Evolutionary conservation across 768 basidiomycete species (phyloP).

Genomic region (Hydnomerulius pinastri): DNA sequence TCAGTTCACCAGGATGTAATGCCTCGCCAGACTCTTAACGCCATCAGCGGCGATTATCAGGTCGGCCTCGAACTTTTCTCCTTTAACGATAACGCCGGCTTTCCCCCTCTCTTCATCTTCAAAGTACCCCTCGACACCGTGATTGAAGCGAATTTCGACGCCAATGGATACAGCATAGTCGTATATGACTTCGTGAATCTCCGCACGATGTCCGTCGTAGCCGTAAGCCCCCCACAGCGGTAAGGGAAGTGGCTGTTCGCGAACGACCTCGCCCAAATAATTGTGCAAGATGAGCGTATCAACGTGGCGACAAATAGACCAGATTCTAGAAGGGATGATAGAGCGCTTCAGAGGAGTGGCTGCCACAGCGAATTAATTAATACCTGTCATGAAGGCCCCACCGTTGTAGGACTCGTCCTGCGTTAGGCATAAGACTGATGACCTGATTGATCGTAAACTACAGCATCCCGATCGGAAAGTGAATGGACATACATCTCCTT

Average conservation of each 20-base stretch:
- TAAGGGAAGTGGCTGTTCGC: conserved; percentile 15
- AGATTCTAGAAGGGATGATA: conserved; percentile 24
- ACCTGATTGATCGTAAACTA: conserved; percentile 9
- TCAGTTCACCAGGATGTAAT: conserved; percentile 19
- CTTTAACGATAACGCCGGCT: conserved; percentile 17
- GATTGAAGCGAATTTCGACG: conserved; percentile 19
- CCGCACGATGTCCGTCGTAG: conserved; percentile 30
- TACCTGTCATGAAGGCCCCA: conserved; percentile 23
- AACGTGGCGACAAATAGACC: conserved; percentile 18
- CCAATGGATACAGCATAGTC: conserved; percentile 20
- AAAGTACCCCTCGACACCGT: conserved; percentile 19
- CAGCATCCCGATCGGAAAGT: neutral
- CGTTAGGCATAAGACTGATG: conserved; percentile 20
- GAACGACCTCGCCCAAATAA: conserved; percentile 20
- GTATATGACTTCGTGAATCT: conserved; percentile 22
- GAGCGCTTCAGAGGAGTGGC: conserved; percentile 9
- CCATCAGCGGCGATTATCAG: conserved; percentile 29
- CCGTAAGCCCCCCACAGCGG: conserved; percentile 17
- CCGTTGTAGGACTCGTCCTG: conserved; percentile 24
- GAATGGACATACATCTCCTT: conserved; percentile 15
- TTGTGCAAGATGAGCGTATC: conserved; percentile 17
- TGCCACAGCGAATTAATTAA: conserved; percentile 14
- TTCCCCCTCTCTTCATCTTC: conserved; percentile 10
- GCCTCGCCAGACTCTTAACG: conserved; percentile 17
- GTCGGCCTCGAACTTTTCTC: conserved; percentile 18